Evolutionary conservation across 768 basidiomycete genomes (phyloP).

Genomic region (Hebeloma cylindrosporum): DNA sequence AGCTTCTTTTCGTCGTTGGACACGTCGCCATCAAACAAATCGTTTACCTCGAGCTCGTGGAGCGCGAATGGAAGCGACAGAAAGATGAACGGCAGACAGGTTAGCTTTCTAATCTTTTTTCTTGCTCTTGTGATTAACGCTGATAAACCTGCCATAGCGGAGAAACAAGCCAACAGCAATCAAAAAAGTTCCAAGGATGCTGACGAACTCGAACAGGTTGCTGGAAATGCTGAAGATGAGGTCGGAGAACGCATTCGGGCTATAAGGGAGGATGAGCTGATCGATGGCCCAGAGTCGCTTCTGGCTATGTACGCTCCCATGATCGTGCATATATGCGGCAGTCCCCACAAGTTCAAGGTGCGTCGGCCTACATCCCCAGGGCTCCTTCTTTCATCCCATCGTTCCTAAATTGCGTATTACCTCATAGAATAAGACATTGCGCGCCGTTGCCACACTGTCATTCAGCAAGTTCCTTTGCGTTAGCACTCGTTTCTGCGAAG

Average conservation of each 20-base stretch:
- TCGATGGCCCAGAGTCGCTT: conserved; percentile 81
- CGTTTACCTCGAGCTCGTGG: conserved; percentile 92
- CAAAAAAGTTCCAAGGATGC: conserved; percentile 50
- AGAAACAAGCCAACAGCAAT: conserved; percentile 45
- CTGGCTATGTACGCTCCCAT: conserved; percentile 87
- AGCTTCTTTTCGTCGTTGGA: conserved; percentile 93
- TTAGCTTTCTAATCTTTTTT: conserved; percentile 31
- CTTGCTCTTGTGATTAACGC: not conserved
- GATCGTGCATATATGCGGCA: conserved; percentile 87
- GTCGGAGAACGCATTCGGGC: conserved; percentile 89
- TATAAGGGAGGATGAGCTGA: conserved; percentile 82
- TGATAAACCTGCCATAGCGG: conserved; percentile 39
- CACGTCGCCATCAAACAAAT: conserved; percentile 98
- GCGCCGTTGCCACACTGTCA: conserved; percentile 83
- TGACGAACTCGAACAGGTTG: conserved; percentile 96
- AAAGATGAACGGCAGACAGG: conserved; percentile 87
- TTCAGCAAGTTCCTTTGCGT: conserved; percentile 98
- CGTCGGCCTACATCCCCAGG: conserved; percentile 8
- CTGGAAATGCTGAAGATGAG: conserved; percentile 97
- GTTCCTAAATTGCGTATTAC: not conserved
- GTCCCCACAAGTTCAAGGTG: conserved; percentile 90
- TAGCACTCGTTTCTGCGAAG: conserved; percentile 91
- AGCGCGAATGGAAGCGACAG: conserved; percentile 94
- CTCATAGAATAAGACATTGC: conserved; percentile 80
- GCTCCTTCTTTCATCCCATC: not conserved